Evolutionary conservation across 371 early-diverging fungal species (phyloP), one percentile per base, ranked within the genome.

Genomic region (Syncephalastrum contaminatum): DNA sequence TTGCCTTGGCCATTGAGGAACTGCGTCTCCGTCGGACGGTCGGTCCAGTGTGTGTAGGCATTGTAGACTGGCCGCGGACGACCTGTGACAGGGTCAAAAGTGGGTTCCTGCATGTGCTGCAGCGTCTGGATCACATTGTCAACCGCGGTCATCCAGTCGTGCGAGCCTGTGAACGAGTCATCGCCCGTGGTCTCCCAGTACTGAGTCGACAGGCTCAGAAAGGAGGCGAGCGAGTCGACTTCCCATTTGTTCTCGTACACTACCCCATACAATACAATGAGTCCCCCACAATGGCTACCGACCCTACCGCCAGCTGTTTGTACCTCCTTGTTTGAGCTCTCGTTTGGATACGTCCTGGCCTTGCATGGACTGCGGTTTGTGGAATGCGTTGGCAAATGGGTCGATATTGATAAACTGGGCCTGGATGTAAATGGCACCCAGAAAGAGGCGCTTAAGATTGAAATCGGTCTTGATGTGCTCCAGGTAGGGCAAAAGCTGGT

Each of bases 401-500:
- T 77, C 80, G 3, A 67, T 55, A 6, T 62, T 62, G n/a, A 82
- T 66, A 46, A 78, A 79, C 19, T 78, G 75, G 2, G 82, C 79
- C 50, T 83, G 84, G 70, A 80, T 77, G 47, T 81, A 70, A 36
- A 83, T 75, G 22, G 75, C 57, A 2, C 82, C 83, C 1, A 80
- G 62, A 6, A 84, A 67, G 22, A 85, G 56, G 14, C 64, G 60
- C 42, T 73, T 73, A 14, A 83, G 59, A 15, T 54, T 56, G 1
- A 50, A 6, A 51, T 85, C 81, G 20, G 60, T 50, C n/a, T 55
- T 51, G 10, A 77, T 49, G 49, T 75, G 80, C 6, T 75, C 69
- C 12, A 87, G 43, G 44, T 84, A 85, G 0, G 85, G 84, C 10
- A 78, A 48, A 2, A 87, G 50, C 53, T 87, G 87, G 62, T 86